Percentiles rank a stretch among this genome's conserved stretches.
These are phyloP conservation scores for Taxawa tesnikishii DNA, from an alignment of 2,329 filamentous ascomycete genomes.

Conservation along the genomic window DNA sequence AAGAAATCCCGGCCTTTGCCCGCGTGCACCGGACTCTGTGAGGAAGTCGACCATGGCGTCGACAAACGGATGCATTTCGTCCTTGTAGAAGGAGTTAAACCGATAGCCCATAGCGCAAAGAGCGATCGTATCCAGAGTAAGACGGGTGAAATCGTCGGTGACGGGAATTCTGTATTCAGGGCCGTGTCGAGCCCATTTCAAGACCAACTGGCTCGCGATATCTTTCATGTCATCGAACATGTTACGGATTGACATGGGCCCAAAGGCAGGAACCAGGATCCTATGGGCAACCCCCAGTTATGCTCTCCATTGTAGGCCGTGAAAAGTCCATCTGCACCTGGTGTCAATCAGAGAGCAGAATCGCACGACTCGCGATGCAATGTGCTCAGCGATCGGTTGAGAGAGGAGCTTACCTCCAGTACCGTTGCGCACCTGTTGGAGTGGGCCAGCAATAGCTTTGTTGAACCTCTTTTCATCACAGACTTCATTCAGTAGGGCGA, in stretches of 20 bases:
- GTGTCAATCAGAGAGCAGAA: too few species aligned
- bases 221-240: slow-evolving; percentile 30
- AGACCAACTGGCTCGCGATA: slow-evolving; percentile 19
- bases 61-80: slow-evolving; percentile 59
- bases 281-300: slow-evolving; percentile 28
- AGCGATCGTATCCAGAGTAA: slow-evolving; percentile 60
- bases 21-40: slow-evolving; percentile 39
- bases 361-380: too few species aligned
- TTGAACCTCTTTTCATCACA: slow-evolving; percentile 36
- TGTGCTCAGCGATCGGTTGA: too few species aligned
- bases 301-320: slow-evolving; percentile 26
- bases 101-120: slow-evolving; percentile 60
- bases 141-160: slow-evolving; percentile 57
- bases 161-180: slow-evolving; percentile 44
- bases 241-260: slow-evolving; percentile 28
- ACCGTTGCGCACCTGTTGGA: slow-evolving; percentile 47
- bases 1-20: slow-evolving; percentile 32
- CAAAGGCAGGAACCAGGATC: slow-evolving; percentile 34
- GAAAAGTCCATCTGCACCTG: slow-evolving; percentile 29
- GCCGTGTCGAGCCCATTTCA: slow-evolving; percentile 27
- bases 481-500: slow-evolving; percentile 24
- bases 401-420: too few species aligned
- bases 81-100: slow-evolving; percentile 63
- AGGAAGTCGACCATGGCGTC: slow-evolving; percentile 55
- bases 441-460: slow-evolving; percentile 40